A percentile compares a stretch with the other conserved stretches of the same genome.
Conservation (phyloP, 805 yeast species). For the Sungouiella blattae region DNA sequence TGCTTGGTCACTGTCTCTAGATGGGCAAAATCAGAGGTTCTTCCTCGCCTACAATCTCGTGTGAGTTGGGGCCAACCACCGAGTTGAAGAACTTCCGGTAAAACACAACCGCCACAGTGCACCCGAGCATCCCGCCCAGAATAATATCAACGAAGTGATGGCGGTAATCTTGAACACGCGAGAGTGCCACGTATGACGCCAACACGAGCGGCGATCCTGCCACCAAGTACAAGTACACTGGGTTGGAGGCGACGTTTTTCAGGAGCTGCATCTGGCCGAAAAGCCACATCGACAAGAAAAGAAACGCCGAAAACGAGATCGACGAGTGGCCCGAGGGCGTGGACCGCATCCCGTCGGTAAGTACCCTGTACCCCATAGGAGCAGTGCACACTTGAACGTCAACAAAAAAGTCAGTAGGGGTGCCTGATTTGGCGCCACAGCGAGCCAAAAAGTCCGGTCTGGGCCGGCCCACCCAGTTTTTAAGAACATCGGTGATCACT, state of each 20-base stretch:
- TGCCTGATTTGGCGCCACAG: conserved; percentile 11
- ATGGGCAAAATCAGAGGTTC: conserved; percentile 8
- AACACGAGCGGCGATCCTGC: conserved; percentile 18
- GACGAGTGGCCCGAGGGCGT: conserved; percentile 60
- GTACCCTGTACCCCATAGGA: conserved; percentile 19
- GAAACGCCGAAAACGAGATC: conserved; percentile 48
- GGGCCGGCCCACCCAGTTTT: conserved; percentile 29
- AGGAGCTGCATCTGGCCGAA: conserved; percentile 36
- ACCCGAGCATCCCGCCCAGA: conserved; percentile 32
- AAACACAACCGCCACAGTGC: conserved; percentile 20
- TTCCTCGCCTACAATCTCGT: conserved; percentile 11
- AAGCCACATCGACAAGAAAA: conserved; percentile 46
- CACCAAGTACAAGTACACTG: conserved; percentile 10
- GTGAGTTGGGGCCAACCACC: conserved; percentile 7
- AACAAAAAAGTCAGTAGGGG: conserved; percentile 14
- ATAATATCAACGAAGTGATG: conserved; percentile 34
- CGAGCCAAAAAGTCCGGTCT: conserved; percentile 18
- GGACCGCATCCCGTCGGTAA: conserved; percentile 52
- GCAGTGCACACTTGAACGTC: conserved; percentile 22
- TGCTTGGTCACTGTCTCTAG: no score
- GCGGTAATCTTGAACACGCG: conserved; percentile 25
- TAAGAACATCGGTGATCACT: conserved; percentile 33
- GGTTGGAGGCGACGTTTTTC: conserved; percentile 3
- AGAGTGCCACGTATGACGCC: conserved; percentile 24
- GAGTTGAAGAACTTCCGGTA: conserved; percentile 28